Conservation (phyloP, 768 basidiomycete species). For the Rhodotorula kratochvilovae region DNA sequence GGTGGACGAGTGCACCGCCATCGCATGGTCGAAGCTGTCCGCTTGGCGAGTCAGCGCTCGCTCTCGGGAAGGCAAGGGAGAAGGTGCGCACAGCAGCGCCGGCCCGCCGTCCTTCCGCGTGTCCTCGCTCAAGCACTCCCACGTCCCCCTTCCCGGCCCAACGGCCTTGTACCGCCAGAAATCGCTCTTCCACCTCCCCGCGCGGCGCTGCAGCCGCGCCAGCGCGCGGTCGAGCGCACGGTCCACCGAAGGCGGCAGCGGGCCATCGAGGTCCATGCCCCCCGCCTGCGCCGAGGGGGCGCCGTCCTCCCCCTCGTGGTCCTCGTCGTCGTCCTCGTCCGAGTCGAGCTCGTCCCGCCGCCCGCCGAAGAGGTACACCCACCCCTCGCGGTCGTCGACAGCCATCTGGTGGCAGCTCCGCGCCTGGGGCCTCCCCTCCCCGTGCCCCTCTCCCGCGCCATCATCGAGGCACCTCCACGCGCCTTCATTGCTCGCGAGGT, state of each 20-base stretch:
- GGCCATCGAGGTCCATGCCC: background rate
- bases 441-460: background rate
- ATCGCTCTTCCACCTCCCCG: background rate
- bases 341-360: conserved; percentile 20
- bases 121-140: conserved; percentile 35
- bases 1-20: conserved; percentile 18
- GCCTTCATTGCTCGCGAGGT: background rate
- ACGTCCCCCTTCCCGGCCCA: conserved; percentile 22
- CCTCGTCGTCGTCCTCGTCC: background rate
- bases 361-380: conserved; percentile 37
- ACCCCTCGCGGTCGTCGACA: conserved; percentile 30
- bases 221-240: background rate
- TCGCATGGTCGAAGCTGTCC: conserved; percentile 37
- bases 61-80: too few species aligned
- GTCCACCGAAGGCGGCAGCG: too few species aligned
- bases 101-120: conserved; percentile 33
- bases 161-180: conserved; percentile 36
- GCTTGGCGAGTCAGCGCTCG: too few species aligned
- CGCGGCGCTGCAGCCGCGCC: background rate
- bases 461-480: background rate
- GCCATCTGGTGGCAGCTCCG: conserved; percentile 34
- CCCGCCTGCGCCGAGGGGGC: background rate
- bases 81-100: conserved; percentile 30
- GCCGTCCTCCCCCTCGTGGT: background rate
- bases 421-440: background rate